A percentile compares a stretch with the other conserved stretches of the same genome.
These are phyloP conservation scores for Symbiodinium natans DNA, from an alignment of 73 alveolate species.

Conservation along the genomic window DNA sequence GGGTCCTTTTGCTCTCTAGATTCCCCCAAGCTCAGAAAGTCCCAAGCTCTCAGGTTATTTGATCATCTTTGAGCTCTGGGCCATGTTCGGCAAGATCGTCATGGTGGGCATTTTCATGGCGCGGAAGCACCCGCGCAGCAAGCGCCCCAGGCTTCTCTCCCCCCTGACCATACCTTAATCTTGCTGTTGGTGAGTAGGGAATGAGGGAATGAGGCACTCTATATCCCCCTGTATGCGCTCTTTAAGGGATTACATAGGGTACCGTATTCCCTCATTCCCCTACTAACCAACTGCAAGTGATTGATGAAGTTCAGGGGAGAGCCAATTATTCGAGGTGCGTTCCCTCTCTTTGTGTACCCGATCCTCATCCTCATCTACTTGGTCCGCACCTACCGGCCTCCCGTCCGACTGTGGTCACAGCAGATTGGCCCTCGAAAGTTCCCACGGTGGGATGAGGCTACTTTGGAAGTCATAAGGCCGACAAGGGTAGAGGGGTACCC, in stretches of 20 bases:
- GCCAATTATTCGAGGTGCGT: slow-evolving; percentile 8
- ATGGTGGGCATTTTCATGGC: slow-evolving; percentile 77
- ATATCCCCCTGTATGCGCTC: too few species aligned
- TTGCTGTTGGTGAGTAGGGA: too few species aligned
- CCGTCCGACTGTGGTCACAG: not conserved
- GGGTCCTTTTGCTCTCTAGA: not conserved
- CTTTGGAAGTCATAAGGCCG: not conserved
- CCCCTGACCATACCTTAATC: too few species aligned
- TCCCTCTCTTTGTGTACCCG: slow-evolving; percentile 39
- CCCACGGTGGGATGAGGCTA: not conserved
- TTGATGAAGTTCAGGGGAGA: too few species aligned
- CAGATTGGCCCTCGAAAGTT: not conserved
- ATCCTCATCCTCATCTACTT: not conserved
- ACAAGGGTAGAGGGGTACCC: too few species aligned
- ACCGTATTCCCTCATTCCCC: not conserved
- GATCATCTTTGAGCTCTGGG: slow-evolving; percentile 66
- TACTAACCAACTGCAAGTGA: too few species aligned
- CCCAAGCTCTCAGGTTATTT: slow-evolving; percentile 25
- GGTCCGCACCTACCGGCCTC: slow-evolving; percentile 16
- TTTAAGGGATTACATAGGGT: not conserved
- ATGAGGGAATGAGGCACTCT: not conserved
- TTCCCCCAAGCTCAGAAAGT: not conserved
- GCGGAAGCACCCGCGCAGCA: slow-evolving; percentile 46
- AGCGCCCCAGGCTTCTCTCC: not conserved
- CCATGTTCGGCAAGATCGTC: slow-evolving; percentile 65